Conservation (phyloP, 257 asterid species). For the Lycium ferocissimum region DNA sequence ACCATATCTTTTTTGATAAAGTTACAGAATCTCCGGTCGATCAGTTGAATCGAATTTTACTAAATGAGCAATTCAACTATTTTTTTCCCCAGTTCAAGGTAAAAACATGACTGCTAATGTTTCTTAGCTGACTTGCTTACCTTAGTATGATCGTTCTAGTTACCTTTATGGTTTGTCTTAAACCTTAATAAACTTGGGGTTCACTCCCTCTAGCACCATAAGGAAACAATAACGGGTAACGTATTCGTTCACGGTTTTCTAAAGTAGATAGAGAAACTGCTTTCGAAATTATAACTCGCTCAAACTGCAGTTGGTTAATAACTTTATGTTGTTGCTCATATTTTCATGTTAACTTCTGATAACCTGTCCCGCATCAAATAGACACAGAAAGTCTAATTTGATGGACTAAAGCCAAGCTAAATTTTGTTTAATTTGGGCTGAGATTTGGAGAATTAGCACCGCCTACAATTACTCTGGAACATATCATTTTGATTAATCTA, state of each 20-base stretch:
- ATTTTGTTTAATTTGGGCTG: background rate
- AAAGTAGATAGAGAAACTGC: background rate
- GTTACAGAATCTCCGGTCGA: no score
- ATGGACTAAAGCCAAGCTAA: background rate
- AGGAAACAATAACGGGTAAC: background rate
- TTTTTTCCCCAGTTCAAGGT: background rate
- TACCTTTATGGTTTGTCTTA: background rate
- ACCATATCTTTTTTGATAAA: no score
- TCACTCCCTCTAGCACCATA: background rate
- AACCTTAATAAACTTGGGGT: background rate
- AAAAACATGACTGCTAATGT: background rate
- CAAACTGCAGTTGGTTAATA: background rate
- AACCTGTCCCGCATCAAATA: background rate
- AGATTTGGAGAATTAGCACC: background rate
- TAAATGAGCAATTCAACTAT: background rate
- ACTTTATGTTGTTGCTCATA: background rate
- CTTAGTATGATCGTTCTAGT: no score
- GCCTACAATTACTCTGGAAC: background rate
- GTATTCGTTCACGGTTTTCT: background rate
- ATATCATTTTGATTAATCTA: background rate
- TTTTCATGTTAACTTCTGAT: slow-evolving; percentile 14
- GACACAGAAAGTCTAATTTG: background rate
- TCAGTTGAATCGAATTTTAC: background rate
- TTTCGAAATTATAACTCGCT: background rate
- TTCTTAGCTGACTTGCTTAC: background rate